Percentiles rank a stretch among this genome's conserved stretches.
phyloP scores from a whole-genome alignment of 2,329 filamentous ascomycete genomes.

The Calonectria multiphialidica region DNA sequence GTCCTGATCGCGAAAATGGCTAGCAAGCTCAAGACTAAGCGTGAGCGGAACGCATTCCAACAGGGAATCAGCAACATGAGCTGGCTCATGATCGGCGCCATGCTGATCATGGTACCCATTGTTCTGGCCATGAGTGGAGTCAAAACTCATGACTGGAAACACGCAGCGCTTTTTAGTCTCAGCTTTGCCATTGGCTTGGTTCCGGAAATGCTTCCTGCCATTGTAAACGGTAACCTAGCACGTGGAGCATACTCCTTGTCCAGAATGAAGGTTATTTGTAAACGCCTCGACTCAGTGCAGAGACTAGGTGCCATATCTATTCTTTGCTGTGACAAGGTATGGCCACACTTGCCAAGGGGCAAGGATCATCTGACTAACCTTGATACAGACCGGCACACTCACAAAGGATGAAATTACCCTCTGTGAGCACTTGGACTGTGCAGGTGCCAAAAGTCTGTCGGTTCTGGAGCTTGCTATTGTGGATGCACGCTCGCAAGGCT shows the following conservation, averaged over 20 bases:
- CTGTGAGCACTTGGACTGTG: constrained; percentile 33
- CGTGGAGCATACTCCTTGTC: constrained; percentile 29
- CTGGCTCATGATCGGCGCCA: constrained; percentile 45
- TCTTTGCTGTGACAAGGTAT: constrained; percentile 46
- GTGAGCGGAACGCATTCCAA: constrained; percentile 43
- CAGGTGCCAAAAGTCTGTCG: constrained; percentile 27
- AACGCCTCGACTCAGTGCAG: constrained; percentile 48
- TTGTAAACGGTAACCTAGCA: constrained; percentile 45
- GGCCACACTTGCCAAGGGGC: not conserved
- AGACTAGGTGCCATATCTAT: constrained; percentile 46
- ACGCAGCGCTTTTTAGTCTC: constrained; percentile 44
- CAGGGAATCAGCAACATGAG: constrained; percentile 45
- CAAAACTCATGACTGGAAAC: constrained; percentile 41
- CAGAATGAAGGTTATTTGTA: constrained; percentile 51
- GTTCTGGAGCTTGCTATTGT: constrained; percentile 44
- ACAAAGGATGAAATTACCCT: constrained; percentile 46
- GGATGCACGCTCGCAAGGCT: constrained; percentile 41
- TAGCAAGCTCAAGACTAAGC: constrained; percentile 32
- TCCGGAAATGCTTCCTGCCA: constrained; percentile 47
- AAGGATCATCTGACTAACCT: not conserved
- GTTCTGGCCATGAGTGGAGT: constrained; percentile 15
- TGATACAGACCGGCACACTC: constrained; percentile 41
- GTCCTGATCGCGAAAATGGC: constrained; percentile 26
- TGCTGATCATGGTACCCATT: constrained; percentile 46
- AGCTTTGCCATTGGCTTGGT: constrained; percentile 46